Evolutionary conservation across 768 basidiomycete species (phyloP), one percentile per base, ranked within the genome.

Genomic region (Podaxis sp.): DNA sequence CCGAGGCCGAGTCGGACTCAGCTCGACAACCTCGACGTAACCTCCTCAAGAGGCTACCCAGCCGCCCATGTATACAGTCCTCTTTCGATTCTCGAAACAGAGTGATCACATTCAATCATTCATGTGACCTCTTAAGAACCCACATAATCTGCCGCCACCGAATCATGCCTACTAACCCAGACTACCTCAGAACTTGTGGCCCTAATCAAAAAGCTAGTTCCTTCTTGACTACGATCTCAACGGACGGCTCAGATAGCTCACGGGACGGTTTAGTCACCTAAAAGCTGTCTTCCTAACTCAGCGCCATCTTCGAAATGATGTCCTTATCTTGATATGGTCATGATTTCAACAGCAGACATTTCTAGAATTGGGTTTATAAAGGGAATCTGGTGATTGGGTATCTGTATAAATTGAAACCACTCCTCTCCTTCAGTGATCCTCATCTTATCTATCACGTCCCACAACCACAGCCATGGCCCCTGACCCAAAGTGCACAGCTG

Each of bases 401-500:
- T n/a, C 17, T 1, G 19, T 46, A 46, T 46, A 46, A 46, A 46
- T 46, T 9, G 43, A 46, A 46, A 46, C n/a, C 12, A 36, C 9
- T 7, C 37, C 19, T 27, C 51, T 12, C 33, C 33, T 33, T 3
- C 33, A n/a, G 38, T 54, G 5, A n/a, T 47, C 40, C 19, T 57
- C 36, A 55, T 41, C 61, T 55, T 47, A 55, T 40, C 56, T n/a
- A 29, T 55, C 59, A n/a, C 19, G 25, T n/a, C 19, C 37, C 55
- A 57, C 63, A 29, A 63, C 56, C 29, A 55, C 60, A 64, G 72
- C 62, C 60, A 86, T 82, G 81, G 74, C 82, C 53, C 76, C 82
- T 59, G 76, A 80, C 74, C 82, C 82, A 9, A 81, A 79, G 70
- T 90, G 89, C 73, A 66, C 79, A 66, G 87, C 87, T 52, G 76